Conservation (phyloP, 2,329 filamentous ascomycete species). For the Myriosclerotinia curreyana region DNA sequence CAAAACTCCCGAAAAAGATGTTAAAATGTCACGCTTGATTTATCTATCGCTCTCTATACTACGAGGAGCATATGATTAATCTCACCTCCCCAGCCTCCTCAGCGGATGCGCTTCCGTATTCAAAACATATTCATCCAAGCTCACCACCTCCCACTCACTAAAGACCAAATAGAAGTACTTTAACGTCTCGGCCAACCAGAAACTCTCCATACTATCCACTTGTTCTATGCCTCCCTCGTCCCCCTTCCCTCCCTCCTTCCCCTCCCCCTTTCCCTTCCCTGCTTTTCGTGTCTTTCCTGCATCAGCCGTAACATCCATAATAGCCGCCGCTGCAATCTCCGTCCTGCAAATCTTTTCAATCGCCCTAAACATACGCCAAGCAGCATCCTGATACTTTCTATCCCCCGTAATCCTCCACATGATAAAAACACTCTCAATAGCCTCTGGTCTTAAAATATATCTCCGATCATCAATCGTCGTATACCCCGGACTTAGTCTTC, state of each 20-base stretch:
- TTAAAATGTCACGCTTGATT: too few relatives aligned
- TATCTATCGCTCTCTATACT: too few relatives aligned
- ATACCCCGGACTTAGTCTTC: constrained; percentile 32
- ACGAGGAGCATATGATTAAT: too few relatives aligned
- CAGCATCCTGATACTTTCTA: constrained; percentile 42
- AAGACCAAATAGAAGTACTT: constrained; percentile 61
- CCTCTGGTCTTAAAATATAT: constrained; percentile 50
- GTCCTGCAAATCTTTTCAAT: constrained; percentile 46
- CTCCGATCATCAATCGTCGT: constrained; percentile 29
- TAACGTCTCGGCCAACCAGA: constrained; percentile 63
- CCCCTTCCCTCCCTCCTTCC: background rate
- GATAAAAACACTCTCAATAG: constrained; percentile 66
- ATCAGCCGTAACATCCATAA: constrained; percentile 42
- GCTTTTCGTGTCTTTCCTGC: constrained; percentile 54
- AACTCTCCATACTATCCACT: constrained; percentile 49
- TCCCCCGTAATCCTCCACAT: constrained; percentile 44
- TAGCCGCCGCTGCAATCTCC: constrained; percentile 44
- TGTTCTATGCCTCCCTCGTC: background rate
- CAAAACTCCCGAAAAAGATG: too few relatives aligned
- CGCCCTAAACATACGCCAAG: constrained; percentile 49
- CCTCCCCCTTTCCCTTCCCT: constrained; percentile 20
- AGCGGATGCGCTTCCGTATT: constrained; percentile 38
- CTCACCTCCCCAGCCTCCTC: constrained; percentile 14
- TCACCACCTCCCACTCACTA: constrained; percentile 49
- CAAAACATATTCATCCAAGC: constrained; percentile 60